Percentiles rank a stretch among this genome's conserved stretches.
phyloP scores from a whole-genome alignment of 148 eudicot genomes.

The Persicaria tinctoria region DNA sequence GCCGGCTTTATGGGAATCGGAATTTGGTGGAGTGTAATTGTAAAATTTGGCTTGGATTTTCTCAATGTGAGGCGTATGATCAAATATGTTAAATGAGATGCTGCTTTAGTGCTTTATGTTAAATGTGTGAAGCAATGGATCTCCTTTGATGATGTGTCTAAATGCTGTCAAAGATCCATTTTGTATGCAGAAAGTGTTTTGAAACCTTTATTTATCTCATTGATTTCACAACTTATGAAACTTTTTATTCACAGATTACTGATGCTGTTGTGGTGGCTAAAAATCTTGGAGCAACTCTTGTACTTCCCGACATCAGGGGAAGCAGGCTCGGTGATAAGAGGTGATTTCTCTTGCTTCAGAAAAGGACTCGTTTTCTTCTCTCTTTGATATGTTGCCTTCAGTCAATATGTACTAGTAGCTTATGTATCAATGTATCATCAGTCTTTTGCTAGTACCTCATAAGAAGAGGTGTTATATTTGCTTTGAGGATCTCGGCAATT shows the following conservation, averaged over 20 bases:
- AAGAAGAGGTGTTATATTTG: background rate
- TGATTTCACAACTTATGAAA: background rate
- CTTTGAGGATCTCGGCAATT: background rate
- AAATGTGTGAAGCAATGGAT: background rate
- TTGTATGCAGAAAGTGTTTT: too few relatives aligned
- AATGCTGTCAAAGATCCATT: too few relatives aligned
- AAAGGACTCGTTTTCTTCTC: background rate
- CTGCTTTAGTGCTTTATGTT: background rate
- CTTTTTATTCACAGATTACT: slow-evolving; percentile 47
- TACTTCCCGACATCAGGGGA: slow-evolving; percentile 93
- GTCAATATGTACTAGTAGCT: background rate
- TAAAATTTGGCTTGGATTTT: background rate
- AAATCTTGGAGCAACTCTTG: slow-evolving; percentile 85
- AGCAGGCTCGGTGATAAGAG: slow-evolving; percentile 73
- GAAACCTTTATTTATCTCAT: background rate
- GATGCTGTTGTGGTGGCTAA: slow-evolving; percentile 90
- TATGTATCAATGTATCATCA: too few relatives aligned
- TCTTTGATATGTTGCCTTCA: background rate
- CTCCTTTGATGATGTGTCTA: background rate
- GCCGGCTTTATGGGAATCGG: slow-evolving; percentile 44
- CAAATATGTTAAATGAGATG: background rate
- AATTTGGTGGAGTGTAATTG: background rate
- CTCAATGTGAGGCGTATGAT: background rate
- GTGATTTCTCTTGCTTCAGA: slow-evolving; percentile 22
- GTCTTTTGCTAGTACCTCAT: background rate